Conservation (phyloP, 768 basidiomycete genomes). For the Porphyrellus cyaneotinctus region DNA sequence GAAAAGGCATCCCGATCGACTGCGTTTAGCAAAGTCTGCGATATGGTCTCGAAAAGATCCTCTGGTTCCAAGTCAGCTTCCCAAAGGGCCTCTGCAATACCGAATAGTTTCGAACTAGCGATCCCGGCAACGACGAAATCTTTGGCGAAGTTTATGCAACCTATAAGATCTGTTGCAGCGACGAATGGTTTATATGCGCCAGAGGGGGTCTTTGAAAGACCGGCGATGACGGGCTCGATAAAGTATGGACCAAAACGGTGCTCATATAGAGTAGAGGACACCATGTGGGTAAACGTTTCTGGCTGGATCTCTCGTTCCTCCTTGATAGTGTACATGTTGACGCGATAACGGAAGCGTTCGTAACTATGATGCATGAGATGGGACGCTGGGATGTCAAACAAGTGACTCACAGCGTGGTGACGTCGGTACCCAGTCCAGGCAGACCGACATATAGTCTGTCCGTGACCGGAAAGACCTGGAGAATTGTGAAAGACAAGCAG, state of each 20-base stretch:
- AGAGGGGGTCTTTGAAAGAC: constrained; percentile 68
- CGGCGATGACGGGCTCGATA: constrained; percentile 95
- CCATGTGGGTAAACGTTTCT: constrained; percentile 92
- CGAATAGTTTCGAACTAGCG: constrained; percentile 87
- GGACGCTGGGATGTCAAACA: not conserved
- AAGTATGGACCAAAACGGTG: constrained; percentile 95
- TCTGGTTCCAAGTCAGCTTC: constrained; percentile 95
- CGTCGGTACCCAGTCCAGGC: constrained; percentile 90
- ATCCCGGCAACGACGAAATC: constrained; percentile 97
- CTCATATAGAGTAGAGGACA: constrained; percentile 94
- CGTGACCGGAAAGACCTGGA: constrained; percentile 88
- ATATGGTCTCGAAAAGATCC: constrained; percentile 97
- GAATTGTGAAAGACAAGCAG: not conserved
- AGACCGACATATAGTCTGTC: constrained; percentile 91
- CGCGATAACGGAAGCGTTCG: constrained; percentile 87
- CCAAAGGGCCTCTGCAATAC: constrained; percentile 98
- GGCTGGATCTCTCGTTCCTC: constrained; percentile 97
- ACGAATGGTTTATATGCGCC: constrained; percentile 87
- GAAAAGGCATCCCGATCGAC: constrained; percentile 96
- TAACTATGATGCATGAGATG: constrained; percentile 44
- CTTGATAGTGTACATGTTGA: constrained; percentile 99
- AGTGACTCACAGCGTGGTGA: constrained; percentile 73
- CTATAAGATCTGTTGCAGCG: constrained; percentile 90
- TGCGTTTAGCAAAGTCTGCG: constrained; percentile 91
- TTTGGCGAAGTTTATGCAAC: constrained; percentile 89